Evolutionary conservation across 345 rosid genomes (phyloP).

Genomic region (Angophora floribunda): DNA sequence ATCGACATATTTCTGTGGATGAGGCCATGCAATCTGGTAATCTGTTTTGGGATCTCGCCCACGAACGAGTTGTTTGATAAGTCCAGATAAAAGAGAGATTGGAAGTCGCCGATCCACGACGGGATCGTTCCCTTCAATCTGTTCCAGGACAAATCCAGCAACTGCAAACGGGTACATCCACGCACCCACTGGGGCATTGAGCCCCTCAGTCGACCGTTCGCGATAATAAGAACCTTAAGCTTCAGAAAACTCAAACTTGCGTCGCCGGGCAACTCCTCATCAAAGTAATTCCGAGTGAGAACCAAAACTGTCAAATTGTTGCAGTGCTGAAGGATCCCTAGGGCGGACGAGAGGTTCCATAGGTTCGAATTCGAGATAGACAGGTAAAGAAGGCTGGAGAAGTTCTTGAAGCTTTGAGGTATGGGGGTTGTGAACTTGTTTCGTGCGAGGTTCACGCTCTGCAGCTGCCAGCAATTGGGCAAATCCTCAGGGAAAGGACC

Average conservation of each 20-base stretch:
- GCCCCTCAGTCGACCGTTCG: background rate
- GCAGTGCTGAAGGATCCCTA: slow-evolving; percentile 5
- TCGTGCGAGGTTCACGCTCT: background rate
- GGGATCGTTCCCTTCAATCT: slow-evolving; percentile 1
- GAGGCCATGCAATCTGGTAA: background rate
- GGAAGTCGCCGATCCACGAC: background rate
- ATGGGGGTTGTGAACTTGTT: background rate
- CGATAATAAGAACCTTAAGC: background rate
- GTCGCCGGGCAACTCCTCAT: slow-evolving; percentile 3
- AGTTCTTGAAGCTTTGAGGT: background rate
- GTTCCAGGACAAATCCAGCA: slow-evolving; percentile 6
- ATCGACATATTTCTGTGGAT: background rate
- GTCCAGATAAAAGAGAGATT: slow-evolving; percentile 4
- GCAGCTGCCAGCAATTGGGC: background rate
- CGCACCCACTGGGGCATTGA: background rate
- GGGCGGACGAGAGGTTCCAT: slow-evolving; percentile 2
- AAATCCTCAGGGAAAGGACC: slow-evolving; percentile 1
- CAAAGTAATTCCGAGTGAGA: background rate
- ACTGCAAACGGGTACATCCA: background rate
- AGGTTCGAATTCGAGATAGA: background rate
- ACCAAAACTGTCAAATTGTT: background rate
- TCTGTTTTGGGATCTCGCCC: background rate
- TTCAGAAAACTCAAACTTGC: background rate
- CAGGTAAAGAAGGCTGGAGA: background rate
- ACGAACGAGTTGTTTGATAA: slow-evolving; percentile 3